Evolutionary conservation across 1,284 basidiomycete species (phyloP).

Genomic region (Ceratobasidium papillatum): DNA sequence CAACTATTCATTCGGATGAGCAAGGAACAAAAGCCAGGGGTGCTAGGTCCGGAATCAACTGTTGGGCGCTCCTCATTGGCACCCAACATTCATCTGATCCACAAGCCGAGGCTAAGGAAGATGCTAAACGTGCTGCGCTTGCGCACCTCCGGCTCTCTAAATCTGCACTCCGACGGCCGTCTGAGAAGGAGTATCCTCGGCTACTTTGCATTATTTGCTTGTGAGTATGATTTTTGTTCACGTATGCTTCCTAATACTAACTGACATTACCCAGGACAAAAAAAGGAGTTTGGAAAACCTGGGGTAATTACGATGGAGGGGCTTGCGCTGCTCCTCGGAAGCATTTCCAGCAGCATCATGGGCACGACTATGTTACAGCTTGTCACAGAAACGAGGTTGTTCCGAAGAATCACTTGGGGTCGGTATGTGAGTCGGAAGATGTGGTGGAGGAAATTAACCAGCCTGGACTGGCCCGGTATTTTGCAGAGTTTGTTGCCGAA

Average conservation of each 20-base stretch:
- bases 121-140: not conserved
- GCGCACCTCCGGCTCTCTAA: not conserved
- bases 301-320: slow-evolving; percentile 8
- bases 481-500: slow-evolving; percentile 13
- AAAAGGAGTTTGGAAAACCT: not conserved
- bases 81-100: not conserved
- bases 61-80: slow-evolving; percentile 4
- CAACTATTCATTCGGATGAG: not conserved
- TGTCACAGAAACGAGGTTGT: not conserved
- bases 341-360: not conserved
- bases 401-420: not conserved
- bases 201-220: slow-evolving; percentile 4
- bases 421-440: not conserved
- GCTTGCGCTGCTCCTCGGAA: not conserved
- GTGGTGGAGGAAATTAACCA: not conserved
- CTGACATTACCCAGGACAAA: not conserved
- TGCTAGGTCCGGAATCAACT: not conserved
- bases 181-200: not conserved
- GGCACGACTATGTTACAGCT: not conserved
- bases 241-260: not conserved
- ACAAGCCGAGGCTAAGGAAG: not conserved
- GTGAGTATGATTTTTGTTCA: not conserved
- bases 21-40: not conserved
- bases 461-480: slow-evolving; percentile 10
- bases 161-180: not conserved